Percentiles rank a stretch among this genome's conserved stretches.
Conservation (phyloP, 176 grass and related monocot genomes). For the Secale cereale region DNA sequence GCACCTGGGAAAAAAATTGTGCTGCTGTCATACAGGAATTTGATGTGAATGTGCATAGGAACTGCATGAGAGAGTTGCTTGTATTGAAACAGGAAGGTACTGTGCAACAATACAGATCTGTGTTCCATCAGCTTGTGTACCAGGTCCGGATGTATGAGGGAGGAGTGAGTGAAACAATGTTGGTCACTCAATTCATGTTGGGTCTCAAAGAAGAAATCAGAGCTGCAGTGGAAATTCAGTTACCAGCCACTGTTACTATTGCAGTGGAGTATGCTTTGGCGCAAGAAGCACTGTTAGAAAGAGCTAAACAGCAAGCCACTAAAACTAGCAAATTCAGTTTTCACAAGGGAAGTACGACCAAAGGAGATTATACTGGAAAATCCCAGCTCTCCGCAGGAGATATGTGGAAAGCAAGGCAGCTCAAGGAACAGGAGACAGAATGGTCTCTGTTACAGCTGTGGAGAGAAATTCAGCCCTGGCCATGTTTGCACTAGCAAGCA, state of each 20-base stretch:
- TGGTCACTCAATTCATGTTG: no score
- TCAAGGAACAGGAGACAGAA: neutral
- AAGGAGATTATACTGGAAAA: neutral
- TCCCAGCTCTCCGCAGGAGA: neutral
- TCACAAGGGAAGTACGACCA: neutral
- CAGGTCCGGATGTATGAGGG: no score
- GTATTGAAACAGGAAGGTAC: no score
- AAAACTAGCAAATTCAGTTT: no score
- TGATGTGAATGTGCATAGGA: neutral
- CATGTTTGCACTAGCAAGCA: neutral
- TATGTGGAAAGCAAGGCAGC: neutral
- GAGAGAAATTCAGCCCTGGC: neutral
- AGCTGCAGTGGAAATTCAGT: no score
- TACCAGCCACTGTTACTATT: neutral
- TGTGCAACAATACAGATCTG: no score
- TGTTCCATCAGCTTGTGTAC: no score
- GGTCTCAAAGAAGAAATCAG: no score
- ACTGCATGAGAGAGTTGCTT: no score
- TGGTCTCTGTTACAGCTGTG: neutral
- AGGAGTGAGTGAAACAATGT: no score
- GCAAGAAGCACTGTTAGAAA: neutral
- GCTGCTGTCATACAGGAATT: neutral
- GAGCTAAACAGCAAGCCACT: neutral
- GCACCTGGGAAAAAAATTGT: neutral
- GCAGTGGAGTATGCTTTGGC: neutral